phyloP scores from a whole-genome alignment of 2,329 filamentous ascomycete species.

The Ramularia endophylla region DNA sequence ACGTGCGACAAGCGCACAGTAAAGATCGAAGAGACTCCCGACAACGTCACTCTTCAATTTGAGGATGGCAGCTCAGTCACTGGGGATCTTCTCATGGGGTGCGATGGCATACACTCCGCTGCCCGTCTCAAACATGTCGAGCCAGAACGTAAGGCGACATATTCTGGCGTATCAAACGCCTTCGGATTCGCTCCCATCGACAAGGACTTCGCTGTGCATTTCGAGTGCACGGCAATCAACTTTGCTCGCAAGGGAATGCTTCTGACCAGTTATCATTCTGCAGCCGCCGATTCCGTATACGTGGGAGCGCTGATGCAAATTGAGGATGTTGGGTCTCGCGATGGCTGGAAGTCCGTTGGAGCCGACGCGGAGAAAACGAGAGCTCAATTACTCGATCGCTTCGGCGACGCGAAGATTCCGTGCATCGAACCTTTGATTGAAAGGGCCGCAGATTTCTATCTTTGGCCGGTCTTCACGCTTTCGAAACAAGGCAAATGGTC shows the following conservation, averaged over 20 bases:
- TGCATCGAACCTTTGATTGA: conserved; percentile 36
- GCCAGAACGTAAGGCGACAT: conserved; percentile 36
- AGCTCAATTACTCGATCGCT: conserved; percentile 37
- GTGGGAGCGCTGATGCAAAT: conserved; percentile 43
- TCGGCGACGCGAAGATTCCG: conserved; percentile 34
- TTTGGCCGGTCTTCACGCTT: conserved; percentile 44
- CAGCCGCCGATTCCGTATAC: conserved; percentile 34
- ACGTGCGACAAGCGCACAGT: conserved; percentile 39
- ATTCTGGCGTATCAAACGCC: conserved; percentile 42
- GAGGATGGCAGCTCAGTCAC: conserved; percentile 30
- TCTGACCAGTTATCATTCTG: conserved; percentile 38
- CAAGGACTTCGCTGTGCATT: conserved; percentile 33
- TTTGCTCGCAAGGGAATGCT: conserved; percentile 41
- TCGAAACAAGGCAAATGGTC: conserved; percentile 40
- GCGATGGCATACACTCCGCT: conserved; percentile 35
- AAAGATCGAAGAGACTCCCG: conserved; percentile 34
- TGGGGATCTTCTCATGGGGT: conserved; percentile 33
- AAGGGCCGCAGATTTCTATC: conserved; percentile 38
- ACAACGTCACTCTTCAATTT: conserved; percentile 32
- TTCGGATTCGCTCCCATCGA: conserved; percentile 40
- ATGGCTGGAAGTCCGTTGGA: conserved; percentile 42
- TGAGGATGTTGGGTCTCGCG: conserved; percentile 36
- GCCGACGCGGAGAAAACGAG: conserved; percentile 39
- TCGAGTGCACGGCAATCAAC: conserved; percentile 41
- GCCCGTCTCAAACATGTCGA: conserved; percentile 41